A percentile compares a stretch with the other conserved stretches of the same genome.
Conservation (phyloP, 805 yeast genomes). For the Maudiozyma barnettii region DNA sequence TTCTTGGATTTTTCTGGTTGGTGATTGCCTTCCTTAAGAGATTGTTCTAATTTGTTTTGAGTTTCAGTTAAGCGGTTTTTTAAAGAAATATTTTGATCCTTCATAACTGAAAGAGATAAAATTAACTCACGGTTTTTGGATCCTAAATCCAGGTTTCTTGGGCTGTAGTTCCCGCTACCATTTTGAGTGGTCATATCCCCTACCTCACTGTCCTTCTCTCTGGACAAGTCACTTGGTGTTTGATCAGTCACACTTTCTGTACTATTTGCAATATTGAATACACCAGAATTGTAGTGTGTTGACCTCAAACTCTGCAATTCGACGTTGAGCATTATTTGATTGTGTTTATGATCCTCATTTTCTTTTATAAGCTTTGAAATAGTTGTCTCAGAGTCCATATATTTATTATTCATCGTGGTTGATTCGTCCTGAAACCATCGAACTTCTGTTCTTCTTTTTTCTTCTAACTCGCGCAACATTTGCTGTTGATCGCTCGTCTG, state of each 20-base stretch:
- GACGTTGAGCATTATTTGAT: neutral
- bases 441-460: constrained; percentile 38
- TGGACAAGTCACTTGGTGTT: too few species aligned
- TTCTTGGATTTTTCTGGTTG: too few species aligned
- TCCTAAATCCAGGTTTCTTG: constrained; percentile 16
- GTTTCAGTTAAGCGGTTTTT: neutral
- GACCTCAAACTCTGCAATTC: neutral
- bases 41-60: neutral
- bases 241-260: too few species aligned
- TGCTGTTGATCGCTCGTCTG: neutral
- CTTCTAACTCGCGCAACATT: neutral
- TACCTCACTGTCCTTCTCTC: too few species aligned
- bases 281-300: too few species aligned
- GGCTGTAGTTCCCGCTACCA: too few species aligned
- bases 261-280: too few species aligned
- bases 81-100: neutral
- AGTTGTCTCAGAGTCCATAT: constrained; percentile 7
- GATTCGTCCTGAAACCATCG: constrained; percentile 52
- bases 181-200: too few species aligned
- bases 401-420: constrained; percentile 35
- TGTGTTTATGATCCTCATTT: constrained; percentile 9
- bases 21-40: neutral
- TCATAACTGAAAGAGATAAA: neutral
- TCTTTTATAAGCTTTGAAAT: constrained; percentile 26
- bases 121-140: constrained; percentile 16